Percentiles rank a stretch among this genome's conserved stretches.
Evolutionary conservation across 768 basidiomycete genomes (phyloP).

Genomic region (Podaxis mareebaensis): DNA sequence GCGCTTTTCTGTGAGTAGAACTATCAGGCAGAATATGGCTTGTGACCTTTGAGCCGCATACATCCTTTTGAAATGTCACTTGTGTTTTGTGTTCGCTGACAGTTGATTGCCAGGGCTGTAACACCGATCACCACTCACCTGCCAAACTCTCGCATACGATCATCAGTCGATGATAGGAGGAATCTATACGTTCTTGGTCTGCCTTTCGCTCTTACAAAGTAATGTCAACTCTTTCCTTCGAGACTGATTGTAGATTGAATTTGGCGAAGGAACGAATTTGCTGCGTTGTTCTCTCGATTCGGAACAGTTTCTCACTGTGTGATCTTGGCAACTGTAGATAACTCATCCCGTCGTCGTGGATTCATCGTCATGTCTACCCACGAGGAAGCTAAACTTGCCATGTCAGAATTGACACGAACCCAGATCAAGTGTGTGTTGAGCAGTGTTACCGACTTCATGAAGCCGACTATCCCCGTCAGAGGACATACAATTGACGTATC

Average conservation of each 20-base stretch:
- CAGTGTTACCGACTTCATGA: not conserved
- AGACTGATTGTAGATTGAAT: not conserved
- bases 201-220: conserved; percentile 83
- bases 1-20: conserved; percentile 52
- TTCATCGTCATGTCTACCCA: conserved; percentile 81
- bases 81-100: conserved; percentile 23
- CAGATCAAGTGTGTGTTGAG: conserved; percentile 58
- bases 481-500: conserved; percentile 80
- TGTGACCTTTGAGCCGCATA: conserved; percentile 1
- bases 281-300: conserved; percentile 58
- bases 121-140: conserved; percentile 30
- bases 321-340: conserved; percentile 82
- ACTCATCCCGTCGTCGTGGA: conserved; percentile 79
- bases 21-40: not conserved
- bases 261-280: conserved; percentile 50
- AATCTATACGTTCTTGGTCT: conserved; percentile 86
- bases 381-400: conserved; percentile 68
- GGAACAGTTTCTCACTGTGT: conserved; percentile 76
- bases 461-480: conserved; percentile 33
- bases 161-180: conserved; percentile 54
- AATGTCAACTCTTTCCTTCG: conserved; percentile 19
- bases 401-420: conserved; percentile 65
- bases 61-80: conserved; percentile 12
- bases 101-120: conserved; percentile 36
- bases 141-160: conserved; percentile 24